These are phyloP conservation scores for Rhizopogon sp. DNA, from an alignment of 768 basidiomycete genomes.

Conservation along the genomic window DNA sequence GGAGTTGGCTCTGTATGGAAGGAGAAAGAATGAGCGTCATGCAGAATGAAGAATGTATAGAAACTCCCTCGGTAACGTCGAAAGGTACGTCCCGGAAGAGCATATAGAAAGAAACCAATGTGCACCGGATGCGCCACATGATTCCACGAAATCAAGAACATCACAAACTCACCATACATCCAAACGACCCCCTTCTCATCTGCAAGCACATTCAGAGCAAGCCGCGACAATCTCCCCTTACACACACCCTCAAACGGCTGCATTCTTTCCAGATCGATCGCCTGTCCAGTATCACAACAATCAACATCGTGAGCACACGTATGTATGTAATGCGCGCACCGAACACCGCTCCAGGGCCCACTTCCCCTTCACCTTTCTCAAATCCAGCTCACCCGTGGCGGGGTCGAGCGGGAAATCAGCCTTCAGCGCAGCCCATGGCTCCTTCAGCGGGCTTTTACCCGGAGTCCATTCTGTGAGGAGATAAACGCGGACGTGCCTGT, in stretches of 20 bases:
- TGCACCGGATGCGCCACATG: not conserved
- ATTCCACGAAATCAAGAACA: too few species aligned
- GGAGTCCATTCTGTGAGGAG: constrained; percentile 24
- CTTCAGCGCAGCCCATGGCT: constrained; percentile 21
- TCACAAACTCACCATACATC: constrained; percentile 16
- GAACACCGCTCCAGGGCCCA: constrained; percentile 15
- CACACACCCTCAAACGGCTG: not conserved
- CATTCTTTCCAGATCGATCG: not conserved
- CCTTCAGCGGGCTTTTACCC: constrained; percentile 24
- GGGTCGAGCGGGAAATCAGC: constrained; percentile 21
- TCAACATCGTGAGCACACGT: not conserved
- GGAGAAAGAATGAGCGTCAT: not conserved
- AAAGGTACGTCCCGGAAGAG: constrained; percentile 16
- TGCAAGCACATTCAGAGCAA: not conserved
- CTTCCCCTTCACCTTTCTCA: constrained; percentile 12
- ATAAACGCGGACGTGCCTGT: constrained; percentile 27
- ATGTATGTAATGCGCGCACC: not conserved
- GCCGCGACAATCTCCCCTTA: not conserved
- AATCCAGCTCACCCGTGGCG: constrained; percentile 12
- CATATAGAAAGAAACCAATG: not conserved
- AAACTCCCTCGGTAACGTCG: constrained; percentile 12
- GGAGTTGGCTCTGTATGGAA: constrained; percentile 21
- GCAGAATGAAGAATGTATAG: too few species aligned
- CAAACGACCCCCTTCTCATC: not conserved
- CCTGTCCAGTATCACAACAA: not conserved